A percentile compares a stretch with the other conserved stretches of the same genome.
These are phyloP conservation scores for Lactifluus pinguis DNA, from an alignment of 768 basidiomycete species.

Conservation along the genomic window DNA sequence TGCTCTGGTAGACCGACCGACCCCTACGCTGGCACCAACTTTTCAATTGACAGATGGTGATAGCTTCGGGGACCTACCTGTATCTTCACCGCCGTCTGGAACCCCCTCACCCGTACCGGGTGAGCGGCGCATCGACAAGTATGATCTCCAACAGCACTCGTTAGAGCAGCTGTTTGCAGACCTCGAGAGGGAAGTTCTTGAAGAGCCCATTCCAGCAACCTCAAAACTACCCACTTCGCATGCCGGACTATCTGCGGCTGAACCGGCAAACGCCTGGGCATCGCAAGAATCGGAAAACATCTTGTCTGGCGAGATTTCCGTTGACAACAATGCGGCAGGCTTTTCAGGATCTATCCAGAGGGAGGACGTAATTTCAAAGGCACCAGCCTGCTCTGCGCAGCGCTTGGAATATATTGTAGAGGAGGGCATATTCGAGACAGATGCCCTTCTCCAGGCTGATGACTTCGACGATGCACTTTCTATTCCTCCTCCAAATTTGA, in stretches of 20 bases:
- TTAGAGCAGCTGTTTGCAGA: conserved; percentile 12
- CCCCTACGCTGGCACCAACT: not conserved
- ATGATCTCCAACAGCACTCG: not conserved
- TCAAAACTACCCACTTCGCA: not conserved
- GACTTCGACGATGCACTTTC: conserved; percentile 6
- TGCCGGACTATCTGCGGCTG: not conserved
- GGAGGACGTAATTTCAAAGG: not conserved
- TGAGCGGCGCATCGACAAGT: not conserved
- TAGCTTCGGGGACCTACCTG: conserved; percentile 18
- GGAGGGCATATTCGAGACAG: not conserved
- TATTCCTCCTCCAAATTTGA: conserved; percentile 5
- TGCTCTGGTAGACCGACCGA: not conserved
- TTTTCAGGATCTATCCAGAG: not conserved
- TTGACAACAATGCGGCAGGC: not conserved
- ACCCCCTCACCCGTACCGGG: conserved; percentile 1
- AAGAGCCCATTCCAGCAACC: not conserved
- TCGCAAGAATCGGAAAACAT: conserved; percentile 12
- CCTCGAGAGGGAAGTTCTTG: not conserved
- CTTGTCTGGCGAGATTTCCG: not conserved
- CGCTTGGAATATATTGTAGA: conserved; percentile 10
- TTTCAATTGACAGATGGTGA: conserved; percentile 14
- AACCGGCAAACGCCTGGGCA: conserved; percentile 1
- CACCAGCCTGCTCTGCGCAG: not conserved
- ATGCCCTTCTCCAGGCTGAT: not conserved
- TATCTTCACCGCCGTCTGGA: conserved; percentile 12